Base-by-base conservation (phyloP, 768 basidiomycete species). In the Steccherinum ochraceum region DNA sequence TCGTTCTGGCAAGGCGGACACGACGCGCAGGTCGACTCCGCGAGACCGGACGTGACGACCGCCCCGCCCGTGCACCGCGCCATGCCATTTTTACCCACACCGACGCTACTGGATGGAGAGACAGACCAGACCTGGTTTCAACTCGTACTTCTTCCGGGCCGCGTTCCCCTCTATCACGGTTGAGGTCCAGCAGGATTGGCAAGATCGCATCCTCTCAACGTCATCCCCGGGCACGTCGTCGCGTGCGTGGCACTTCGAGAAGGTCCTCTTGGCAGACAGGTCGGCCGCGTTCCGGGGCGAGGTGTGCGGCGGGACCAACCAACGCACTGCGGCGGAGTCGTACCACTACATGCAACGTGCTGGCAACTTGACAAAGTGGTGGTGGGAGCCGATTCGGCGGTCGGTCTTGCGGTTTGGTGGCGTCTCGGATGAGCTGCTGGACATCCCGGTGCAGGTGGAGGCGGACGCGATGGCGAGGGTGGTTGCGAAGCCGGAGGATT, bases 351-450 rank as follows among this genome's bases (percentile, higher is more conserved):
- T 84, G 73, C 63, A 61, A 24, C 51, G 61, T 52, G 49, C 51
- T 23, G 63, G 62, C 24, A 65, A 54, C 54, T 56, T 64, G 16
- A 49, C 61, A 25, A 78, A 76, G 24, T 76, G 74, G 40, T 93
- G 88, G 88, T 93, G 89, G 89, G 82, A 83, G 60, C 79, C 84
- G n/a, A 61, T 93, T 19, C 71, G 85, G 26, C 64, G 75, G 30
- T 77, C 77, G 2, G 76, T 92, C 24, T 76, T 87, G 67, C 70
- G 78, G 46, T 90, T 86, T 55, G 81, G 84, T 0, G 83, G 86
- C 2, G 75, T 74, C 1, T 60, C 66, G 49, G 53, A 58, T 54
- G 57, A 62, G 46, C 51, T 55, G 55, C 48, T 59, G 54, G 73
- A 71, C 62, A 60, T 61, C 26, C 61, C 63, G 10, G 45, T 46